Conservation (phyloP, 805 yeast genomes). For the Cyberlindnera galapagoensis region DNA sequence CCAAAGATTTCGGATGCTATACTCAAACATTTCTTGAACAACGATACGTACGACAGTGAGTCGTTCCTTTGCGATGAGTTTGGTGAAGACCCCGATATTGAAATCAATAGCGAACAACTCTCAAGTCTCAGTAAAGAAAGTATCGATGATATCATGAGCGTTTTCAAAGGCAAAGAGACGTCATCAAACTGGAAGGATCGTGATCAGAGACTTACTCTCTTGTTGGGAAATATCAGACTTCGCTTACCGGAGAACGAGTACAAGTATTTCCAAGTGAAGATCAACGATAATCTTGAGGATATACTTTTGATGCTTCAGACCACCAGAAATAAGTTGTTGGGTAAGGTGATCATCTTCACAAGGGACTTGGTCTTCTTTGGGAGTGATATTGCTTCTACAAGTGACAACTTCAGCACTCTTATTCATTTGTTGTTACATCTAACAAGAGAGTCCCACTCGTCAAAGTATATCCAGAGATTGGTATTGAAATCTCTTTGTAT, state of each 20-base stretch:
- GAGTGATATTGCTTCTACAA: constrained; percentile 7
- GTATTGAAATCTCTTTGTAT: constrained; percentile 20
- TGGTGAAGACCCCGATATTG: constrained; percentile 18
- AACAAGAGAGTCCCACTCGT: constrained; percentile 16
- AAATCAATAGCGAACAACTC: constrained; percentile 4
- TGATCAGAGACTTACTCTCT: constrained; percentile 12
- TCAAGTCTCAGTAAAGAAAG: constrained; percentile 3
- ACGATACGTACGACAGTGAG: constrained; percentile 6
- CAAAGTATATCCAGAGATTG: constrained; percentile 9
- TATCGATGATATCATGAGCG: constrained; percentile 7
- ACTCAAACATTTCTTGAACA: constrained; percentile 4
- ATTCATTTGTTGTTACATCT: constrained; percentile 19
- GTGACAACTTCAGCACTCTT: constrained; percentile 12
- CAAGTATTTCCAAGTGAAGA: constrained; percentile 9
- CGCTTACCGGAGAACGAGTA: constrained; percentile 11
- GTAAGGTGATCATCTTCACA: constrained; percentile 15
- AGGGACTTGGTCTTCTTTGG: constrained; percentile 22
- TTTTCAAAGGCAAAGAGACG: constrained; percentile 15
- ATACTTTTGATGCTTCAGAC: constrained; percentile 16
- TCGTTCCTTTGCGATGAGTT: constrained; percentile 11
- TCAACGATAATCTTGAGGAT: constrained; percentile 11
- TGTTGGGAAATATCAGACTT: constrained; percentile 18
- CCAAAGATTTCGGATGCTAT: constrained; percentile 5
- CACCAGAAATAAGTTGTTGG: constrained; percentile 13
- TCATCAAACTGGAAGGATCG: constrained; percentile 20